These are phyloP conservation scores for Cladorrhinum sp. DNA, from an alignment of 2,329 filamentous ascomycete species.

Conservation along the genomic window DNA sequence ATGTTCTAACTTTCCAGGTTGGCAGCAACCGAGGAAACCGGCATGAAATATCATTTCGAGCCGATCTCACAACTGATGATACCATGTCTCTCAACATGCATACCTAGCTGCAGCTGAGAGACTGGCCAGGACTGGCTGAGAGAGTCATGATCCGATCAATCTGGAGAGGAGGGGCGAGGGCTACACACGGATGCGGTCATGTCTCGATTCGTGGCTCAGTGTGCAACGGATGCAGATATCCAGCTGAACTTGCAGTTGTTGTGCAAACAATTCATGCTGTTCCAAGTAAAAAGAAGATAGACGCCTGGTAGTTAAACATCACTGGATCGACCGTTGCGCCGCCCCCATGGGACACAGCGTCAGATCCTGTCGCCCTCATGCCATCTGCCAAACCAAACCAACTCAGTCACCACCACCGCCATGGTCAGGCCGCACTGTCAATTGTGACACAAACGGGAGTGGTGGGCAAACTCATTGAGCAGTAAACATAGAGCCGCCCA, in stretches of 20 bases:
- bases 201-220: neutral
- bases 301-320: neutral
- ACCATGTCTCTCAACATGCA: neutral
- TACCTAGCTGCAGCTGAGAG: no score
- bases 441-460: neutral
- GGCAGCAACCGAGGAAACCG: no score
- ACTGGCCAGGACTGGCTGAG: no score
- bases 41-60: no score
- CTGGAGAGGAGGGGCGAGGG: neutral
- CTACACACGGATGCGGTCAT: neutral
- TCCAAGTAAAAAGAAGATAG: neutral
- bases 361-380: neutral
- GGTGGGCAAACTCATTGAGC: neutral
- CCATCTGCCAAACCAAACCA: slow-evolving; percentile 1
- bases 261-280: neutral
- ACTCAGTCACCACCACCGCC: neutral
- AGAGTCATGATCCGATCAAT: neutral
- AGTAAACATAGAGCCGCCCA: neutral
- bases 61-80: no score
- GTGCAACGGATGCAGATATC: neutral
- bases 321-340: neutral
- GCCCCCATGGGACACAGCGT: neutral
- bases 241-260: neutral
- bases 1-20: no score
- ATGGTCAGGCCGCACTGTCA: neutral